Evolutionary conservation across 2,329 filamentous ascomycete genomes (phyloP).

Genomic region (Clarireedia paspali): DNA sequence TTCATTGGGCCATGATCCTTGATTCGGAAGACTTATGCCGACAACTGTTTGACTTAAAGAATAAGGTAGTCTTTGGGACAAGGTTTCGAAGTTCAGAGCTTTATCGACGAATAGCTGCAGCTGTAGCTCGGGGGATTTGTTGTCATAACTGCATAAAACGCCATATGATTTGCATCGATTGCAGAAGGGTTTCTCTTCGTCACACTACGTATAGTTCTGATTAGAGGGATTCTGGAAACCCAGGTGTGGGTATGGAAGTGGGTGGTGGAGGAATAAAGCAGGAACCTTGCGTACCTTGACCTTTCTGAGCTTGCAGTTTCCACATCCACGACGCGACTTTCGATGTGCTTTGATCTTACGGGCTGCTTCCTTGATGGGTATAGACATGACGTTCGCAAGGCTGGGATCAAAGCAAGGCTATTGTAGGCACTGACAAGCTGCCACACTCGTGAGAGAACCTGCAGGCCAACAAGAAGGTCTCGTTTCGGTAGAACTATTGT

Average conservation of each 20-base stretch:
- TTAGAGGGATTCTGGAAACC: background rate
- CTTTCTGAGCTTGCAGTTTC: conserved; percentile 47
- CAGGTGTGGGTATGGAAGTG: background rate
- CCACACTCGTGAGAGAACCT: too few relatives aligned
- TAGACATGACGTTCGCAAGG: background rate
- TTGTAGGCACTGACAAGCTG: too few relatives aligned
- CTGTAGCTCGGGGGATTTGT: conserved; percentile 29
- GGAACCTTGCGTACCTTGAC: conserved; percentile 37
- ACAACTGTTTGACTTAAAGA: background rate
- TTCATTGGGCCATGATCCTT: background rate
- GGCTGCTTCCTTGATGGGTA: background rate
- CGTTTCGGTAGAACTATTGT: too few relatives aligned
- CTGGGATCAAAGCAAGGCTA: background rate
- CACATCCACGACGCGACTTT: conserved; percentile 47
- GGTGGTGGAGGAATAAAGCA: background rate
- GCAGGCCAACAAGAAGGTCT: too few relatives aligned
- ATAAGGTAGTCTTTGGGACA: background rate
- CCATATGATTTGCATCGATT: conserved; percentile 40
- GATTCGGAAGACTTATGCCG: background rate
- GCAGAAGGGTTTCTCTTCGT: conserved; percentile 43
- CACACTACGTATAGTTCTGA: conserved; percentile 36
- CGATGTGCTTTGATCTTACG: conserved; percentile 34
- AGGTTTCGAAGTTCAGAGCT: conserved; percentile 10
- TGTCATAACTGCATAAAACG: conserved; percentile 40
- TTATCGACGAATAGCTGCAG: conserved; percentile 22